Evolutionary conservation across 768 basidiomycete species (phyloP).

Genomic region (Russula brevipes): DNA sequence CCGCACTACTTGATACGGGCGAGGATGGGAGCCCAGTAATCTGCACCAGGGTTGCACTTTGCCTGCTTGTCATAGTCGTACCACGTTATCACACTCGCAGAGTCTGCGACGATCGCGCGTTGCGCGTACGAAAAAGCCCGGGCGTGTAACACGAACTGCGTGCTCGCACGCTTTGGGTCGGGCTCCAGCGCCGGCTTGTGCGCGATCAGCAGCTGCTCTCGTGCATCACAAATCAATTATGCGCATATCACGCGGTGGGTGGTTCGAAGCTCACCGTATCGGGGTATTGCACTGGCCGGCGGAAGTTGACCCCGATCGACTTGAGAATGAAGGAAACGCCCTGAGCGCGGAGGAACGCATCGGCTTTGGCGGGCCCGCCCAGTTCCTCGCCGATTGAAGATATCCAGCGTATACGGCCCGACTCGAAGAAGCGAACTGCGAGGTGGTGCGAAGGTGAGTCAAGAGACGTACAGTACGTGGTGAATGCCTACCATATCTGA

Average conservation of each 20-base stretch:
- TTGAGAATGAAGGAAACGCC: slow-evolving; percentile 75
- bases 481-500: slow-evolving; percentile 54
- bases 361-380: slow-evolving; percentile 51
- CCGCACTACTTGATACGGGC: slow-evolving; percentile 25
- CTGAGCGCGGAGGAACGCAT: slow-evolving; percentile 54
- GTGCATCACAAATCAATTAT: background rate
- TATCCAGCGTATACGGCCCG: slow-evolving; percentile 68
- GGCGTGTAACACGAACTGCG: slow-evolving; percentile 47
- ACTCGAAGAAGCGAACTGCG: slow-evolving; percentile 65
- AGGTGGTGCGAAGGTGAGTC: background rate
- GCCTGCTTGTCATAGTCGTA: slow-evolving; percentile 66
- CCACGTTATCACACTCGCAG: slow-evolving; percentile 66
- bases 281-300: slow-evolving; percentile 67
- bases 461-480: background rate
- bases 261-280: slow-evolving; percentile 49
- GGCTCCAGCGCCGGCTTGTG: slow-evolving; percentile 43
- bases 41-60: slow-evolving; percentile 60
- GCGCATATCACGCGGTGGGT: background rate
- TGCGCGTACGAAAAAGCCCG: slow-evolving; percentile 64
- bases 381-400: slow-evolving; percentile 49
- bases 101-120: slow-evolving; percentile 56
- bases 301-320: slow-evolving; percentile 60
- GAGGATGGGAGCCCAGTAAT: slow-evolving; percentile 36
- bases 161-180: slow-evolving; percentile 25
- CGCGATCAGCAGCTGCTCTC: slow-evolving; percentile 54